Evolutionary conservation across 352 stramenopile species (phyloP), one percentile per base, ranked within the genome.

Genomic region (Phytopythium delawarense): DNA sequence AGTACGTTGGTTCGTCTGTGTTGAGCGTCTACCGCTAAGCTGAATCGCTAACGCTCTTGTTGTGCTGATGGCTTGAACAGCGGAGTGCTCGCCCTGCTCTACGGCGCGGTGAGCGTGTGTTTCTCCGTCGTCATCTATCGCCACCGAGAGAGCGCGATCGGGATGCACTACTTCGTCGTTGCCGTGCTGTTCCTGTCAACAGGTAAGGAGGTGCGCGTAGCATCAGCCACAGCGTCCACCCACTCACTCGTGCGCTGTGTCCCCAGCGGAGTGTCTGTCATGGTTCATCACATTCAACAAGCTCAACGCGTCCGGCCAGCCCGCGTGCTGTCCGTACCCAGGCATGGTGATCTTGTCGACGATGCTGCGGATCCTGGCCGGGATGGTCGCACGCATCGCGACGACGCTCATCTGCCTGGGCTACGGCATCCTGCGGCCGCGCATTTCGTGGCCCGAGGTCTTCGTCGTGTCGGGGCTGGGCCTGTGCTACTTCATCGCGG

Each of bases 91-190:
- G 87, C 81, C 30, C 45, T 93, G 13, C 67, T 91, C 48, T 97
- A 96, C 64, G 69, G 79, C 15, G 66, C 88, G 39, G 62, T 95
- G 40, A 78, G 80, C 58, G 61, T 83, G n/a, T 75, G 72, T 48
- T 97, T 96, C 64, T 60, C 88, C 48, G 48, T 78, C 16, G 66
- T 93, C 32, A 81, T 95, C 56, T 83, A 73, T 48, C 75, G 75
- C 15, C 77, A 96, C 51, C 86, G 89, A 28, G 64, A 78, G 21
- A 83, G 79, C n/a, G 69, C 83, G n/a, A 75, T 96, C 32, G 71
- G 80, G 4, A 78, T 94, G 62, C 89, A 97, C 59, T 96, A 87
- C 54, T 88, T 94, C 52, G 71, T 96, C 28, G 62, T 96, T 12
- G 63, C 70, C 0, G 88, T 97, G 51, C 62, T 97, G 44, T 54